phyloP scores from a whole-genome alignment of 768 basidiomycete species.

The Agrocybe pediades region DNA sequence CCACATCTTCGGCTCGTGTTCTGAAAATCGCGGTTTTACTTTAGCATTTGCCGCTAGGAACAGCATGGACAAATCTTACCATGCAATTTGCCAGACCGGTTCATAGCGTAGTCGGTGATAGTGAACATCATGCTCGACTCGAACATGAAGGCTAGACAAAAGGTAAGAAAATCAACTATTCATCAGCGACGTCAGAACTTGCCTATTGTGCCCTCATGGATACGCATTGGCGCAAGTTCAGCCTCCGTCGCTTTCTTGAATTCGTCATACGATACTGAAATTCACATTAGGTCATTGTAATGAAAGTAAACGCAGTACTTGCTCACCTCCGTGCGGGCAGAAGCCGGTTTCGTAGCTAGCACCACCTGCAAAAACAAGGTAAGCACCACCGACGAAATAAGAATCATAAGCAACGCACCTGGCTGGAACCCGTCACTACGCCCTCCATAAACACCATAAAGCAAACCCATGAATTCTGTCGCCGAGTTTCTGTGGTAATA shows the following conservation, averaged over 20 bases:
- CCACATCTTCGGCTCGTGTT: conserved; percentile 71
- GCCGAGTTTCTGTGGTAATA: conserved; percentile 68
- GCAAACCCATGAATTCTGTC: conserved; percentile 65
- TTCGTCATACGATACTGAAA: conserved; percentile 57
- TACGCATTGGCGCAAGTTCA: conserved; percentile 50
- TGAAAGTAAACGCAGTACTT: neutral
- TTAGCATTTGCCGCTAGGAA: neutral
- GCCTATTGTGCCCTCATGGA: conserved; percentile 58
- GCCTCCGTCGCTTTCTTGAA: conserved; percentile 58
- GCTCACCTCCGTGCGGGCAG: conserved; percentile 62
- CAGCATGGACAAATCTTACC: conserved; percentile 32
- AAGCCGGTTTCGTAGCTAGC: conserved; percentile 66
- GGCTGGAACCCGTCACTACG: conserved; percentile 64
- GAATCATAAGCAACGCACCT: conserved; percentile 29
- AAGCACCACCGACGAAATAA: neutral
- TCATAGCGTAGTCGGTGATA: conserved; percentile 65
- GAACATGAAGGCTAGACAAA: conserved; percentile 57
- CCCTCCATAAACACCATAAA: conserved; percentile 66
- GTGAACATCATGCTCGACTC: conserved; percentile 65
- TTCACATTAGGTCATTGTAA: neutral
- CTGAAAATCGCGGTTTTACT: conserved; percentile 24
- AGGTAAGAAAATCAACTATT: neutral
- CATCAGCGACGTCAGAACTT: conserved; percentile 8
- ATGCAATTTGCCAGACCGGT: conserved; percentile 58
- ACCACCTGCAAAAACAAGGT: conserved; percentile 30